These are phyloP conservation scores for Spatholobus suberectus DNA, from an alignment of 306 rosid species.

Conservation along the genomic window DNA sequence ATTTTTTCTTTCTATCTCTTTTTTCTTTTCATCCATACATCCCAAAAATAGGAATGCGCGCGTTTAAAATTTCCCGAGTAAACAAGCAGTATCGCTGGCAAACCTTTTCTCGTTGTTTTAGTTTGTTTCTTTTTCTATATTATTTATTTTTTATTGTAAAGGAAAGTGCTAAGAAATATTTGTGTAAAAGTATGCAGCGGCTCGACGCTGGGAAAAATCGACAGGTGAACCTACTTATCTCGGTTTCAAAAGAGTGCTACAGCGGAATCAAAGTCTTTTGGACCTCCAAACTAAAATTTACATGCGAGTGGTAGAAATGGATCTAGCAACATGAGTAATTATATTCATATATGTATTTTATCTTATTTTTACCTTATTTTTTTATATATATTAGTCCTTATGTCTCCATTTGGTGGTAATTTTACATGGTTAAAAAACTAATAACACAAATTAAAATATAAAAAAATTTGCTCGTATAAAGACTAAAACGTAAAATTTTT, in stretches of 20 bases:
- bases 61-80: neutral
- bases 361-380: neutral
- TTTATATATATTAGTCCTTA: neutral
- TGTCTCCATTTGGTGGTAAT: no score
- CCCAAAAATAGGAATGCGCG: no score
- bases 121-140: neutral
- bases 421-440: no score
- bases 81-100: slow-evolving; percentile 31
- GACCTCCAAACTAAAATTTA: slow-evolving; percentile 22
- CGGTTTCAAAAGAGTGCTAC: slow-evolving; percentile 47
- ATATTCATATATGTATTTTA: neutral
- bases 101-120: slow-evolving; percentile 5
- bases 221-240: slow-evolving; percentile 50
- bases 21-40: no score
- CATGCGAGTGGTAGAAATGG: slow-evolving; percentile 15
- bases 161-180: slow-evolving; percentile 17
- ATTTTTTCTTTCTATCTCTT: no score
- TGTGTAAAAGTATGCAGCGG: slow-evolving; percentile 64
- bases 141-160: slow-evolving; percentile 14
- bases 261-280: slow-evolving; percentile 47
- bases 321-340: neutral
- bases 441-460: no score
- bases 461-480: no score
- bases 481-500: no score
- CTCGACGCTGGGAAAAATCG: slow-evolving; percentile 57